These are phyloP conservation scores for Plasmodium knowlesi DNA, from an alignment of 169 alveolate genomes.

Conservation along the genomic window DNA sequence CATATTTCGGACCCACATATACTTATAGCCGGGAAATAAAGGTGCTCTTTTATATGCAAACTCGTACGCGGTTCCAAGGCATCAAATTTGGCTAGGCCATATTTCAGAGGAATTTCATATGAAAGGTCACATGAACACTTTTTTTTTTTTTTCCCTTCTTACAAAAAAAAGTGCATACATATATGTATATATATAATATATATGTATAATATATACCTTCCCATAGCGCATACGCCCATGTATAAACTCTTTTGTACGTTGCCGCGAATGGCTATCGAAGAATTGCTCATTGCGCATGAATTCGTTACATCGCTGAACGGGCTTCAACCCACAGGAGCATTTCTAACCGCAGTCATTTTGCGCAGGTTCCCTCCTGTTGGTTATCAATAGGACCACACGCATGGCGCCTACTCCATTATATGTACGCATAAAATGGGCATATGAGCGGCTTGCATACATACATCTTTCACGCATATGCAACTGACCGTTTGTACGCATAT, in stretches of 20 bases:
- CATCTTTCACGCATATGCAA: neutral
- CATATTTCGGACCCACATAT: neutral
- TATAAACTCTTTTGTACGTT: neutral
- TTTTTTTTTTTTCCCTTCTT: no score
- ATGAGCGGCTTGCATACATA: neutral
- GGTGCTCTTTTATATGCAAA: neutral
- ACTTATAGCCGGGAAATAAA: neutral
- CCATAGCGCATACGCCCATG: neutral
- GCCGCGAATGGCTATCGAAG: neutral
- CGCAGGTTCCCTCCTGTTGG: neutral
- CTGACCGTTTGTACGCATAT: neutral
- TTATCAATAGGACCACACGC: neutral
- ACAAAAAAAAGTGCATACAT: neutral
- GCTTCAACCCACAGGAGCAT: neutral
- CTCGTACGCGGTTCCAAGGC: neutral
- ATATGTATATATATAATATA: slow-evolving; percentile 14
- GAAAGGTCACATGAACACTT: neutral
- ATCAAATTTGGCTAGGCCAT: neutral
- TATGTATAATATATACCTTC: slow-evolving; percentile 1
- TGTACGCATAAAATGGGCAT: neutral
- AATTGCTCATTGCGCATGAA: neutral
- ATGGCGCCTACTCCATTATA: neutral
- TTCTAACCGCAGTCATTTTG: neutral
- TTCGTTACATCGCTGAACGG: neutral
- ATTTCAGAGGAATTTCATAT: neutral